Percentiles rank a stretch among this genome's conserved stretches.
These are phyloP conservation scores for Singerocomus inundabilis DNA, from an alignment of 1,284 basidiomycete species.

Conservation along the genomic window DNA sequence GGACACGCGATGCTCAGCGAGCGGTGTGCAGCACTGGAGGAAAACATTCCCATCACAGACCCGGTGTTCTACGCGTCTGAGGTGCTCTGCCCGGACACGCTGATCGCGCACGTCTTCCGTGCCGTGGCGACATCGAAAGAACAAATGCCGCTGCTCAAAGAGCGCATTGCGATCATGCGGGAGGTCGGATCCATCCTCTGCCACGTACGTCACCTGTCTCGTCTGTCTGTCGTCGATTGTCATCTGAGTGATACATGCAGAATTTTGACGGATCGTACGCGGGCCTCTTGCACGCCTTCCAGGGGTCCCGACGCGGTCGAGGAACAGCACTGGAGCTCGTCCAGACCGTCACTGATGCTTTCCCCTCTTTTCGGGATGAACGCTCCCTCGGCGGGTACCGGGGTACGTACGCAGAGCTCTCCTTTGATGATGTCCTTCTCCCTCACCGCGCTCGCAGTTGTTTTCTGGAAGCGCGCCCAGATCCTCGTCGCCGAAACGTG, in stretches of 20 bases:
- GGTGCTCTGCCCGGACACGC: slow-evolving; percentile 58
- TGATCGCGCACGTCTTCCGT: slow-evolving; percentile 67
- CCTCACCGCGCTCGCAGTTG: slow-evolving; percentile 43
- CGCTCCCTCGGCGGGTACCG: slow-evolving; percentile 51
- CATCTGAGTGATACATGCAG: slow-evolving; percentile 37
- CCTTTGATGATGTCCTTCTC: neutral
- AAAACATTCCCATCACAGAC: slow-evolving; percentile 70
- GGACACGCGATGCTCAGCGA: neutral
- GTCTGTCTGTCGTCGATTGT: slow-evolving; percentile 4
- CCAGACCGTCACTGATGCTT: slow-evolving; percentile 63
- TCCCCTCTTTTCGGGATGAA: slow-evolving; percentile 78
- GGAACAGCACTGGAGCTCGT: slow-evolving; percentile 73
- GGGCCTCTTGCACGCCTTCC: slow-evolving; percentile 63
- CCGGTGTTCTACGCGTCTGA: slow-evolving; percentile 73
- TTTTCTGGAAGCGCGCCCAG: slow-evolving; percentile 82
- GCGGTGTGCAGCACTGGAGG: slow-evolving; percentile 48
- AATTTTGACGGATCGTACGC: slow-evolving; percentile 69
- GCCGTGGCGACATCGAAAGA: slow-evolving; percentile 57
- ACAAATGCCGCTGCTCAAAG: slow-evolving; percentile 59
- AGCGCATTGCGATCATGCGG: slow-evolving; percentile 71
- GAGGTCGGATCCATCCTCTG: slow-evolving; percentile 69
- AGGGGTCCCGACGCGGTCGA: slow-evolving; percentile 44
- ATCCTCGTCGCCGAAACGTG: slow-evolving; percentile 83
- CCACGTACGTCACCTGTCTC: slow-evolving; percentile 43
- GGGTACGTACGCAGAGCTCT: slow-evolving; percentile 39